phyloP scores from a whole-genome alignment of 345 rosid species.

The Eucalyptus fibrosa region DNA sequence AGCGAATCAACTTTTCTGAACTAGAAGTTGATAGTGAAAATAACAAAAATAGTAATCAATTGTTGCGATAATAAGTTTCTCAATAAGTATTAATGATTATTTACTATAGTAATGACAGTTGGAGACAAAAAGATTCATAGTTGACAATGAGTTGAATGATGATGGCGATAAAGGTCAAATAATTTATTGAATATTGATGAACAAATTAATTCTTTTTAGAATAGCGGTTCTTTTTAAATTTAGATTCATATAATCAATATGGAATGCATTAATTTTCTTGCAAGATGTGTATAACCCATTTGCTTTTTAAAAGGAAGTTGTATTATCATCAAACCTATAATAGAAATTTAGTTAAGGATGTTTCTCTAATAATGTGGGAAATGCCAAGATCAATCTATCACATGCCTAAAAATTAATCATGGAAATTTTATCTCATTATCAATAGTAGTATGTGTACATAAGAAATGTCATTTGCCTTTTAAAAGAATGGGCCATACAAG shows the following conservation, averaged over 20 bases:
- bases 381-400: neutral
- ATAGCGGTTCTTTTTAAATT: neutral
- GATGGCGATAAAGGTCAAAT: accelerated
- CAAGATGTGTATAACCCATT: accelerated
- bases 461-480: neutral
- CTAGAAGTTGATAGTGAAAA: neutral
- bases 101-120: accelerated
- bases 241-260: accelerated
- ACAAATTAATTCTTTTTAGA: neutral
- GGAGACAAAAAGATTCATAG: accelerated
- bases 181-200: neutral
- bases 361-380: accelerated
- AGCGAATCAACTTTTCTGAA: neutral
- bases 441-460: neutral
- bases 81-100: no score
- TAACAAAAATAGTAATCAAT: accelerated
- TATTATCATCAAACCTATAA: accelerated
- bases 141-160: accelerated
- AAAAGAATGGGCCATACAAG: neutral
- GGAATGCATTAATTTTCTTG: neutral
- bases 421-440: neutral
- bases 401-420: neutral
- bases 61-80: neutral
- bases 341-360: neutral
- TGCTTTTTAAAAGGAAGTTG: neutral